These are phyloP conservation scores for Amanita polypyramis DNA, from an alignment of 768 basidiomycete genomes.

Conservation along the genomic window DNA sequence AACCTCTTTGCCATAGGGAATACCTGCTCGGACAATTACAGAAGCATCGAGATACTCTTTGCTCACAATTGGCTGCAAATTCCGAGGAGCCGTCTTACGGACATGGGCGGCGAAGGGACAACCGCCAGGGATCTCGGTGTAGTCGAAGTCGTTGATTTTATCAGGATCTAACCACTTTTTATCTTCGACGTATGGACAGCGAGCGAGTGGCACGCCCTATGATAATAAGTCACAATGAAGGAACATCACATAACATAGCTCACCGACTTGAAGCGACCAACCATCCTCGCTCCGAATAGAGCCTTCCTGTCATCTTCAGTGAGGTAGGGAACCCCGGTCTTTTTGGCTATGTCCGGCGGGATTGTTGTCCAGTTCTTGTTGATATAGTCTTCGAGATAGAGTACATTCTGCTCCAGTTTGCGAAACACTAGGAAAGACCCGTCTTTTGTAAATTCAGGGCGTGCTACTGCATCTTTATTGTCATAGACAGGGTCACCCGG, in stretches of 20 bases:
- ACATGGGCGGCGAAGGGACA: not conserved
- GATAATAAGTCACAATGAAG: not conserved
- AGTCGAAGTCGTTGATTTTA: not conserved
- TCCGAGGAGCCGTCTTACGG: not conserved
- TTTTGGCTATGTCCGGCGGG: not conserved
- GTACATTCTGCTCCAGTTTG: slow-evolving; percentile 22
- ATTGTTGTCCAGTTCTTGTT: not conserved
- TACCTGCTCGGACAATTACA: not conserved
- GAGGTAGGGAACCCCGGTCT: not conserved
- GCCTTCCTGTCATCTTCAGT: not conserved
- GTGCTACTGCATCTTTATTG: not conserved
- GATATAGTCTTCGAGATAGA: slow-evolving; percentile 10
- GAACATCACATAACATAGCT: not conserved
- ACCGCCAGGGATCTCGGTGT: not conserved
- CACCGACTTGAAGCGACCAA: not conserved
- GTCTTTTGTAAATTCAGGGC: slow-evolving; percentile 22
- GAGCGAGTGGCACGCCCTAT: not conserved
- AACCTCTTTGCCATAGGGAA: not conserved
- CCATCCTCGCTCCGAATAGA: not conserved
- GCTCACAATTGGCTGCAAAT: not conserved
- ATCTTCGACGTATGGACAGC: not conserved
- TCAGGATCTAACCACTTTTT: not conserved
- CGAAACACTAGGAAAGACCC: slow-evolving; percentile 25
- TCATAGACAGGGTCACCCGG: not conserved
- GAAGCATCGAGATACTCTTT: not conserved